Base-by-base conservation (phyloP, 116 monocot species). In the Iris pallida region DNA sequence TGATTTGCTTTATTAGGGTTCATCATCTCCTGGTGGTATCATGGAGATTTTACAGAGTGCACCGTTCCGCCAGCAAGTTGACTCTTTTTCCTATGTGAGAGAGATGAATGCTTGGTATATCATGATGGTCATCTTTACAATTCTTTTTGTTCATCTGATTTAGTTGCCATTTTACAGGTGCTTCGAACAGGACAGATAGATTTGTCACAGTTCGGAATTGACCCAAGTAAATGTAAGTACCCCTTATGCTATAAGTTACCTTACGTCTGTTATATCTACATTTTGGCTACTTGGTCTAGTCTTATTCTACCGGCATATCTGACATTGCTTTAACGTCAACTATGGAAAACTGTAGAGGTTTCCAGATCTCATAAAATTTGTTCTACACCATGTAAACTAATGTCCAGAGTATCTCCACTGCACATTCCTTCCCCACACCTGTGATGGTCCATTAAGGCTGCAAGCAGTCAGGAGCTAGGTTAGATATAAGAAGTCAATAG, bases 31-130 rank as follows among this genome's bases (percentile, higher is more conserved):
- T 13, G 64, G 75, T 57, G 92, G 82, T 71, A 48, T 96, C 8
- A 63, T 83, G 67, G 85, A 96, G 55, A 69, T 96, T 45, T 58
- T 96, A 45, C 96, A 96, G 74, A 89, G 89, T 57, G 89, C 92
- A 73, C 96, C 92, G 58, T 96, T 96, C 70, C 89, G 86, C 13
- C 96, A 96, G 72, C 96, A 96, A 92, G 78, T 96, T 58, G 96
- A 96, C 61, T 61, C 85, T 63, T 96, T 96, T 76, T 80, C 79
- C 70, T 85, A 96, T 77, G 95, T 96, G 73, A 78, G 83, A 69
- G 49, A 41, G 15, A 40, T 16, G 20, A 10, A 42, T 80, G 20
- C 45, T 72, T 75, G 9, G 6, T 68, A 8, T 8, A 20, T 51
- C 8, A 55, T 69, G 54, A 4, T 61, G 42, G 2, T 20, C 8